phyloP scores from a whole-genome alignment of 169 alveolate species.

The Plasmodium gaboni region DNA sequence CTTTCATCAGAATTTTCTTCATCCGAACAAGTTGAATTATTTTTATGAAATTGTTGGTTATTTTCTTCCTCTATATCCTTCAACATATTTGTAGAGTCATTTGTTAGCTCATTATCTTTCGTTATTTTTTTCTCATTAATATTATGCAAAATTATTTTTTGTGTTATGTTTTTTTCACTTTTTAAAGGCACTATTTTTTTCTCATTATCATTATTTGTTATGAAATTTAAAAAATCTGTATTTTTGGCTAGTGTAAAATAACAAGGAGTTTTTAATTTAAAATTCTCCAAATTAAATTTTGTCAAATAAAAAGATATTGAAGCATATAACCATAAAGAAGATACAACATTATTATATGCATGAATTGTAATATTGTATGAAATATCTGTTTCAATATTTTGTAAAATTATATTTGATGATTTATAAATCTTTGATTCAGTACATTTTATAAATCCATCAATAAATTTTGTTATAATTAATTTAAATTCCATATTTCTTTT shows the following conservation, averaged over 20 bases:
- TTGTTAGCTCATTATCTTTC: background rate
- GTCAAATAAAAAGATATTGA: slow-evolving; percentile 52
- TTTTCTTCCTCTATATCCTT: background rate
- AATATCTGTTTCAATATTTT: slow-evolving; percentile 68
- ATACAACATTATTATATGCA: slow-evolving; percentile 29
- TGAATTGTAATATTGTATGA: slow-evolving; percentile 66
- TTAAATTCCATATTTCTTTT: slow-evolving; percentile 66
- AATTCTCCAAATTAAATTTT: slow-evolving; percentile 35
- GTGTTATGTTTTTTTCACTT: background rate
- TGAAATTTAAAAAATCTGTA: slow-evolving; percentile 6
- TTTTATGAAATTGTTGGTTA: background rate
- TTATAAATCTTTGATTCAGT: slow-evolving; percentile 71
- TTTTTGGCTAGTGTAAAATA: slow-evolving; percentile 26
- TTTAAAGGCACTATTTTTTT: slow-evolving; percentile 13
- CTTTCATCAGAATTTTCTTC: slow-evolving; percentile 30
- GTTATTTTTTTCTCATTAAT: slow-evolving; percentile 13
- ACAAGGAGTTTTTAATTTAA: slow-evolving; percentile 62
- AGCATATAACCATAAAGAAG: slow-evolving; percentile 54
- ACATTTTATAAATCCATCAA: slow-evolving; percentile 62
- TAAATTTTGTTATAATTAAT: slow-evolving; percentile 48
- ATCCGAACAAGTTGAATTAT: background rate
- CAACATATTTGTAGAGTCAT: background rate
- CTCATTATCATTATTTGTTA: background rate
- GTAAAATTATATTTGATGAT: slow-evolving; percentile 68
- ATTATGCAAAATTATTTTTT: background rate